Evolutionary conservation across 2,329 filamentous ascomycete genomes (phyloP), one percentile per base, ranked within the genome.

Genomic region (Stemphylium lycopersici): DNA sequence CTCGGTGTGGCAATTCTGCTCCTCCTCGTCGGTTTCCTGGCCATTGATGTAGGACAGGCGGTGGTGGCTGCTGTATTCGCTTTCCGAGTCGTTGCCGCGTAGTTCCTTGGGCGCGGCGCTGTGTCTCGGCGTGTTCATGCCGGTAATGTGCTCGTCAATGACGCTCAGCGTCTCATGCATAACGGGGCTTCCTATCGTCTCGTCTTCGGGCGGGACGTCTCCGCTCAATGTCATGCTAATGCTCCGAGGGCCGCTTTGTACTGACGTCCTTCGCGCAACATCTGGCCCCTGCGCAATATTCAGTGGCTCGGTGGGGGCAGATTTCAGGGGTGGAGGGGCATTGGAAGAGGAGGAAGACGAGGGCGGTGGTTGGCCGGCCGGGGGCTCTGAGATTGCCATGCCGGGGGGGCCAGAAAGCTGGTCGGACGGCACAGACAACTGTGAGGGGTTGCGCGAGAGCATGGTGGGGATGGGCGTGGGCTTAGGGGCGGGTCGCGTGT

Each of bases 101-200:
- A 84, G 79, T 59, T 87, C 73, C 61, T 84, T 83, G 16, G 73
- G 69, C 39, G 78, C 65, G 52, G 82, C 59, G 67, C 80, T 82
- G 57, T 85, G 83, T 20, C 84, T 81, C 48, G 84, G 84, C 5
- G 82, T 85, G 71, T 81, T 84, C 78, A 98, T 84, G 72, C 96
- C 90, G 37, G 91, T 96, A 65, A 98, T 96, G 72, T 97, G 93
- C 76, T 98, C 93, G 73, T 98, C 89, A 67, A 98, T 98, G 54
- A 98, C 93, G 69, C 92, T 96, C 46, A 98, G 79, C 0, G 93
- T 97, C 74, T 98, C 93, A 72, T 93, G 92, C 80, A 98, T 89
- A 44, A 97, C 93, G 10, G 90, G 89, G 69, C 87, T 90, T 48
- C 87, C 84, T 63, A 73, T 86, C 41, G 62, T 56, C 36, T 63